Evolutionary conservation across 768 basidiomycete species (phyloP).

Genomic region (Lactarius sp.): DNA sequence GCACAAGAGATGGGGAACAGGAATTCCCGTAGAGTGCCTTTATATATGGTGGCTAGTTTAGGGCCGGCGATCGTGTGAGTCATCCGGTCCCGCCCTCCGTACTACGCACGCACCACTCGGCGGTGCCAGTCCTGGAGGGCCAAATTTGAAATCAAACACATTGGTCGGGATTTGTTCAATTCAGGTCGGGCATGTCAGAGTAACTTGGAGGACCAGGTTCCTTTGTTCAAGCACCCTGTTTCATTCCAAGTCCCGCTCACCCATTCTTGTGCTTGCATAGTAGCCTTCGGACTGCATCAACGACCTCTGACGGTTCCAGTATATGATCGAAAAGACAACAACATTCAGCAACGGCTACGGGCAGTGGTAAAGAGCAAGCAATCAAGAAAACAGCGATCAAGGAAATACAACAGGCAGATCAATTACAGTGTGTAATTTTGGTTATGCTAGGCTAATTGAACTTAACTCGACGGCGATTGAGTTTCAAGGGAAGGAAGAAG

Average conservation of each 20-base stretch:
- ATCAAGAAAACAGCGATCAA: no score
- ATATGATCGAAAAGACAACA: not conserved
- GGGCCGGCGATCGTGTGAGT: slow-evolving; percentile 13
- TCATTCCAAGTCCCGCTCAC: no score
- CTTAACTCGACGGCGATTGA: not conserved
- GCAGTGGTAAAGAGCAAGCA: not conserved
- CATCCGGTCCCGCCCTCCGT: slow-evolving; percentile 16
- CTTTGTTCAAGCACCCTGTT: no score
- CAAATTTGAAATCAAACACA: no score
- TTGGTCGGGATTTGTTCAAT: no score
- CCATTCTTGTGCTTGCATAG: no score
- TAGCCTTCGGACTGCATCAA: no score
- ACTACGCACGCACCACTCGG: no score
- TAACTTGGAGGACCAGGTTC: no score
- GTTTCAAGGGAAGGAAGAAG: not conserved
- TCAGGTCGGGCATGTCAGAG: no score
- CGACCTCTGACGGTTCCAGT: no score
- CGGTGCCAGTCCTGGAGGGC: no score
- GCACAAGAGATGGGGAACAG: slow-evolving; percentile 56
- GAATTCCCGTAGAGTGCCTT: slow-evolving; percentile 28
- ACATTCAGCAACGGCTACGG: not conserved
- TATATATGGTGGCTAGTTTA: slow-evolving; percentile 28
- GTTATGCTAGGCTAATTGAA: not conserved
- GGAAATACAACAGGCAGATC: not conserved
- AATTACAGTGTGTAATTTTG: not conserved